Evolutionary conservation across 2,329 filamentous ascomycete genomes (phyloP).

Genomic region (Neonectria coccinea): DNA sequence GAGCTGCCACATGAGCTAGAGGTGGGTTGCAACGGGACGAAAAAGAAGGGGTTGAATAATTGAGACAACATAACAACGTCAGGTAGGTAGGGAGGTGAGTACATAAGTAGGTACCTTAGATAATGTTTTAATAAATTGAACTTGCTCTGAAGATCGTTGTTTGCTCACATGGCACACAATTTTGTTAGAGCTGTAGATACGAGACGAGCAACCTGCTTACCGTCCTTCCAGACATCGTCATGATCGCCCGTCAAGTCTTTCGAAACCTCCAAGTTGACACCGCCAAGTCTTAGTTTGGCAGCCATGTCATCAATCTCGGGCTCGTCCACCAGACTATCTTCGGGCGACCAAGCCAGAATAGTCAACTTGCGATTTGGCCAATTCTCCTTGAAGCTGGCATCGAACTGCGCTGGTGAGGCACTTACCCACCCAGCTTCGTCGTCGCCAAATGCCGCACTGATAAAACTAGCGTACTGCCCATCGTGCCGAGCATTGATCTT

Average conservation of each 20-base stretch:
- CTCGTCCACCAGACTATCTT: conserved; percentile 65
- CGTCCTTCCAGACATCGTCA: conserved; percentile 72
- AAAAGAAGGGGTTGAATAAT: neutral
- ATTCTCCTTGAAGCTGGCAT: conserved; percentile 54
- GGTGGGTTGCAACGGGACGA: neutral
- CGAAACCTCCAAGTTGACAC: conserved; percentile 47
- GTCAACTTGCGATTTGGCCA: conserved; percentile 52
- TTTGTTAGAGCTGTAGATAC: conserved; percentile 50
- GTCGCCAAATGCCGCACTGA: conserved; percentile 70
- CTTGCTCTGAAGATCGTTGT: neutral
- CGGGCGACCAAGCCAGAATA: conserved; percentile 59
- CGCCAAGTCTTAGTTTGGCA: conserved; percentile 55
- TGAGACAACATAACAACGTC: neutral
- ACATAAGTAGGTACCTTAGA: neutral
- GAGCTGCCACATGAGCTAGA: neutral
- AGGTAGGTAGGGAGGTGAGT: neutral
- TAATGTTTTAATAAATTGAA: conserved; percentile 37
- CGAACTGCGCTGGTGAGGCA: conserved; percentile 65
- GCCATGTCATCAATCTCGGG: conserved; percentile 71
- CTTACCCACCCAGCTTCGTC: conserved; percentile 63
- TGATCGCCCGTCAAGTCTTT: conserved; percentile 68
- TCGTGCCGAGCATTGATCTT: conserved; percentile 61
- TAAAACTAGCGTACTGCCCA: conserved; percentile 67
- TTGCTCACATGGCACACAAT: conserved; percentile 25
- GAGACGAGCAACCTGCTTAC: conserved; percentile 65